A percentile compares a stretch with the other conserved stretches of the same genome.
These are phyloP conservation scores for Aspergillus sparsus DNA, from an alignment of 495 filamentous ascomycete genomes.

Conservation along the genomic window DNA sequence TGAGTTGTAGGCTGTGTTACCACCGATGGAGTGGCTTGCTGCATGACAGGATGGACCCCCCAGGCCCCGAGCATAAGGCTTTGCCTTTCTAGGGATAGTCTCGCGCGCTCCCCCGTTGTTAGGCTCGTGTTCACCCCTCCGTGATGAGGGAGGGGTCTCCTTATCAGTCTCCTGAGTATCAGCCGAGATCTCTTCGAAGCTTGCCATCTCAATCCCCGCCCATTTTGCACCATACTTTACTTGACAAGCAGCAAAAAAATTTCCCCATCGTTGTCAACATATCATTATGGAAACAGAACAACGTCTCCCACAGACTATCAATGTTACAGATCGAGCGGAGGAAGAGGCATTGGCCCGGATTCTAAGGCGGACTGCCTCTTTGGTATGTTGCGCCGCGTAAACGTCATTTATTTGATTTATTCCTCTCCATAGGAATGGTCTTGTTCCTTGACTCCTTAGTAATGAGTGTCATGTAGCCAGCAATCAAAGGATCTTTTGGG, in stretches of 20 bases:
- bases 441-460: no score
- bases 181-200: background rate
- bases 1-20: background rate
- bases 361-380: background rate
- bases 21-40: background rate
- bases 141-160: background rate
- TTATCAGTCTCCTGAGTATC: background rate
- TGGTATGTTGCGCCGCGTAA: background rate
- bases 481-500: background rate
- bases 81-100: background rate
- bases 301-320: background rate
- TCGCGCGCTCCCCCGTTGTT: background rate
- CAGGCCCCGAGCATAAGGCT: background rate
- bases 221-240: background rate
- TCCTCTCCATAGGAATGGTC: background rate
- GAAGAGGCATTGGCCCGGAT: conserved; percentile 7
- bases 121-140: background rate
- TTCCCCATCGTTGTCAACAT: background rate
- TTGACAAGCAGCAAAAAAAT: background rate
- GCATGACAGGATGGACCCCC: background rate
- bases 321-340: background rate
- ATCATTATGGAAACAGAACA: background rate
- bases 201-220: background rate
- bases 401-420: background rate
- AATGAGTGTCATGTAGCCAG: background rate